Percentiles rank a stretch among this genome's conserved stretches.
These are phyloP conservation scores for Colletotrichum karsti DNA, from an alignment of 2,329 filamentous ascomycete species.

Conservation along the genomic window DNA sequence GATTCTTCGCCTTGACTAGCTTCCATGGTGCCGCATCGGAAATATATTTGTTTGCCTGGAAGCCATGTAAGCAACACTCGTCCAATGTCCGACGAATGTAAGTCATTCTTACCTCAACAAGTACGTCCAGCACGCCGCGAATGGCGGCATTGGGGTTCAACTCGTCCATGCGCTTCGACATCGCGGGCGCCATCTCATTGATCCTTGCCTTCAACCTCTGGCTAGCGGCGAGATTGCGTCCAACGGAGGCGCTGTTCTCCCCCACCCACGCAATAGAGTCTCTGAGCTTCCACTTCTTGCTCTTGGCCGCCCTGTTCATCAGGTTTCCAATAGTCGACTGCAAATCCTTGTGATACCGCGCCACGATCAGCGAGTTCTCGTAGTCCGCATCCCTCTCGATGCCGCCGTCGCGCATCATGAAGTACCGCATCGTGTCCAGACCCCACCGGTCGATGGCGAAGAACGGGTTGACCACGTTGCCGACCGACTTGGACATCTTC, in stretches of 20 bases:
- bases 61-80: conserved; percentile 23
- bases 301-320: conserved; percentile 72
- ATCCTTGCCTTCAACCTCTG: conserved; percentile 38
- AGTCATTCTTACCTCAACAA: conserved; percentile 60
- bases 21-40: conserved; percentile 75
- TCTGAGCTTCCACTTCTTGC: conserved; percentile 74
- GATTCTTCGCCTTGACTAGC: conserved; percentile 48
- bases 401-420: conserved; percentile 82
- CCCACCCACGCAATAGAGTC: conserved; percentile 56
- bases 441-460: conserved; percentile 91
- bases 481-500: conserved; percentile 97
- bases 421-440: conserved; percentile 88
- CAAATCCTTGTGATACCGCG: conserved; percentile 81
- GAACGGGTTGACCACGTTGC: conserved; percentile 95
- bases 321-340: conserved; percentile 85
- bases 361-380: conserved; percentile 78
- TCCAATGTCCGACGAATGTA: not conserved
- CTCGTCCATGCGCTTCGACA: conserved; percentile 66
- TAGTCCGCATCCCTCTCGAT: conserved; percentile 85
- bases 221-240: not conserved
- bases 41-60: conserved; percentile 58
- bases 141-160: conserved; percentile 73
- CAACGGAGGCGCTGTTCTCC: not conserved
- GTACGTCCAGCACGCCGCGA: conserved; percentile 67
- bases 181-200: conserved; percentile 30